Conservation (phyloP, 768 basidiomycete genomes). For the Rhodocollybia butyracea region DNA sequence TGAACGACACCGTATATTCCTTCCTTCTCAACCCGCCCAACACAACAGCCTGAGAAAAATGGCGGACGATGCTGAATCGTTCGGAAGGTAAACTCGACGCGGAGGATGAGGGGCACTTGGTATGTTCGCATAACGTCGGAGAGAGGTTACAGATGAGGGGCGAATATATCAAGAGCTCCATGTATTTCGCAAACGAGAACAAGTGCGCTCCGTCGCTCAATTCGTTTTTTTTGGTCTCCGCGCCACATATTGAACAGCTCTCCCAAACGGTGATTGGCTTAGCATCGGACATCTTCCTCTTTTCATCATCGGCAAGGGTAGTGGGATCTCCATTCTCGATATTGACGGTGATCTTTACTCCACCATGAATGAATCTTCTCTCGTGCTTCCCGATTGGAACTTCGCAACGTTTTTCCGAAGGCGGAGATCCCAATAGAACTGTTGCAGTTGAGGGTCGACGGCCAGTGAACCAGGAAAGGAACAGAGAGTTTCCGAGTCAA, state of each 20-base stretch:
- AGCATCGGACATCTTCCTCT: background rate
- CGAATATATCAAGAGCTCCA: slow-evolving; percentile 52
- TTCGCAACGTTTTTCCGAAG: slow-evolving; percentile 15
- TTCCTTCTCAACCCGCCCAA: background rate
- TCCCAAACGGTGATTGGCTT: slow-evolving; percentile 37
- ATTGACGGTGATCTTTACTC: slow-evolving; percentile 23
- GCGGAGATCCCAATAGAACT: no score
- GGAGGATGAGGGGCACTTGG: slow-evolving; percentile 24
- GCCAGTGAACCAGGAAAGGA: slow-evolving; percentile 9
- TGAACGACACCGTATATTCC: slow-evolving; percentile 35
- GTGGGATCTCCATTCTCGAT: slow-evolving; percentile 6
- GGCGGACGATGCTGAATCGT: slow-evolving; percentile 29
- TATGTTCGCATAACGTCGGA: slow-evolving; percentile 48
- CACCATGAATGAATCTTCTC: slow-evolving; percentile 31
- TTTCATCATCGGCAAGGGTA: background rate
- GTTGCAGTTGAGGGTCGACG: slow-evolving; percentile 43
- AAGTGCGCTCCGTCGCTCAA: slow-evolving; percentile 51
- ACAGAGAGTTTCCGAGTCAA: background rate
- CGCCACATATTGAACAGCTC: slow-evolving; percentile 45
- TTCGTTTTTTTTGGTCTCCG: slow-evolving; percentile 25
- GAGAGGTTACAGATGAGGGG: slow-evolving; percentile 29
- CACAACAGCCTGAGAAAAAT: slow-evolving; percentile 25
- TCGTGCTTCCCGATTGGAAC: slow-evolving; percentile 29
- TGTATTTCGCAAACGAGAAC: slow-evolving; percentile 54
- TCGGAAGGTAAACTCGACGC: background rate